Evolutionary conservation across 371 early-diverging fungal species (phyloP), one percentile per base, ranked within the genome.

Genomic region (Apophysomyces trapeziformis): DNA sequence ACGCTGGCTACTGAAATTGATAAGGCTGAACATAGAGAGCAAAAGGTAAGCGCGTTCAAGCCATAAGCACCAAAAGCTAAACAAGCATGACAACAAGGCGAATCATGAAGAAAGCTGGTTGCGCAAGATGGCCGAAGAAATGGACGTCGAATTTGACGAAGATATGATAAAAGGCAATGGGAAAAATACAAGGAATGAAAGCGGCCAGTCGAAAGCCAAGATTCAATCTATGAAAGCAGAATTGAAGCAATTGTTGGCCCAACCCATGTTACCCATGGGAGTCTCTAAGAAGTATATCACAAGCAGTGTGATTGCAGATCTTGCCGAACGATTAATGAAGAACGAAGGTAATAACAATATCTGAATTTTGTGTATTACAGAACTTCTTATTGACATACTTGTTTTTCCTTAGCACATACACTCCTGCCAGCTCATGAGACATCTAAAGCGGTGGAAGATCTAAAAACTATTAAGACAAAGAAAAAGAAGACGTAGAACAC

Each of bases 141-240:
- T 93, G 82, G 97, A 93, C 57, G 87, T 96, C 46, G 90, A 90
- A 57, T 75, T 92, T 39, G 93, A 92, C 70, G 92, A 93, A 63
- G 91, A 92, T 36, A 72, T 80, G 39, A 70, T 83, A 71, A 76
- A 85, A n/a, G 69, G 66, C 18, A 76, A 76, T 21, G 79, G 79
- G 21, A 57, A 82, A 35, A 68, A 68, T 35, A 56, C 66, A 12
- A 64, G 32, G 43, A 63, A 62, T n/a, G 72, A 68, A 16, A 39
- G 44, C 26, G 67, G 75, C 54, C 68, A 70, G 45, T 74, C 61
- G 6, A 75, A 70, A 61, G 65, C 60, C 32, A 89, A 85, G 74
- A 79, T 89, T 38, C 74, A 75, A 67, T 67, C 75, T 1, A 74
- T 91, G 74, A 88, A 86, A 56, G 65, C 72, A 0, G 74, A 91